phyloP scores from a whole-genome alignment of 1,284 basidiomycete genomes.

The Boletus smithii region DNA sequence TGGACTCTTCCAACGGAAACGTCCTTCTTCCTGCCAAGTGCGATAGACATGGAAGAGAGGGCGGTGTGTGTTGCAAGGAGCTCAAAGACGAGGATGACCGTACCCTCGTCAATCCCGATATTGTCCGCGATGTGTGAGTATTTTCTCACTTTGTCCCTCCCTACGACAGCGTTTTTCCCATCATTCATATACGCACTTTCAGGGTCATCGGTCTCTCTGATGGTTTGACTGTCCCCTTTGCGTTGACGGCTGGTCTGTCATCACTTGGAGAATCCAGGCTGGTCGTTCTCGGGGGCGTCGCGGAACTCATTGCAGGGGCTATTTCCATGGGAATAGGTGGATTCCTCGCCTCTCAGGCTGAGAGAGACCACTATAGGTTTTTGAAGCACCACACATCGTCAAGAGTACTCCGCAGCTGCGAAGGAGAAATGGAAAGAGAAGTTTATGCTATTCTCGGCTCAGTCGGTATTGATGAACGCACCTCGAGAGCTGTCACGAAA shows the following conservation, averaged over 20 bases:
- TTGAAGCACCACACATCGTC: slow-evolving; percentile 69
- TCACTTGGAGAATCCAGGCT: slow-evolving; percentile 85
- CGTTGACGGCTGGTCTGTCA: slow-evolving; percentile 85
- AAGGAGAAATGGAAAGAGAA: slow-evolving; percentile 94
- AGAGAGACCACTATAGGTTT: slow-evolving; percentile 91
- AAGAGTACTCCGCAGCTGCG: slow-evolving; percentile 85
- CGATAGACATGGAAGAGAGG: slow-evolving; percentile 48
- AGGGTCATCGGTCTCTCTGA: slow-evolving; percentile 95
- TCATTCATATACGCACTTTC: slow-evolving; percentile 12
- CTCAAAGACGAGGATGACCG: slow-evolving; percentile 75
- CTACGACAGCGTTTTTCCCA: not conserved
- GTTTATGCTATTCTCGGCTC: slow-evolving; percentile 86
- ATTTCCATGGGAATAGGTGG: slow-evolving; percentile 98
- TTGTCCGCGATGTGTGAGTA: slow-evolving; percentile 79
- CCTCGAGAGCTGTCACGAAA: slow-evolving; percentile 77
- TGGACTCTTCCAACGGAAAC: slow-evolving; percentile 41
- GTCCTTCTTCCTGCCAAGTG: slow-evolving; percentile 59
- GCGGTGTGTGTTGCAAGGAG: slow-evolving; percentile 80
- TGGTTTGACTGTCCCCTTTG: slow-evolving; percentile 94
- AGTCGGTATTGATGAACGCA: slow-evolving; percentile 81
- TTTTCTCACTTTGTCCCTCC: not conserved
- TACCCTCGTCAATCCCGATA: slow-evolving; percentile 77
- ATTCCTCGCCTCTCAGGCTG: slow-evolving; percentile 94
- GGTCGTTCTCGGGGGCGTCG: slow-evolving; percentile 88
- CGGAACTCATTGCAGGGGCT: slow-evolving; percentile 92